Conservation (phyloP, 495 filamentous ascomycete species). For the Aspergillus bertholletiae region DNA sequence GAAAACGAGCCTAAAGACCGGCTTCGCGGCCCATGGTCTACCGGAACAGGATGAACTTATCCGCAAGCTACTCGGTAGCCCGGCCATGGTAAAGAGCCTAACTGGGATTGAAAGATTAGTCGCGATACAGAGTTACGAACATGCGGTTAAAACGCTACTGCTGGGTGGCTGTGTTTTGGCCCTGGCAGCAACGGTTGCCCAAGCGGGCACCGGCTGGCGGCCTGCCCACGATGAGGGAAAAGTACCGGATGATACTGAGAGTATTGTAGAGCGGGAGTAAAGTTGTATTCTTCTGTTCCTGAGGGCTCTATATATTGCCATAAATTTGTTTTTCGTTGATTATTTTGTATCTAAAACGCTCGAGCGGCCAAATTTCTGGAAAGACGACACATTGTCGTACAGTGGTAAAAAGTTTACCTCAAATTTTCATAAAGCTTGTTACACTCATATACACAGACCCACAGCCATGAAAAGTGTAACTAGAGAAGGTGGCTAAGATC, state of each 20-base stretch:
- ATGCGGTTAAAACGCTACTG: slow-evolving; percentile 56
- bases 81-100: slow-evolving; percentile 55
- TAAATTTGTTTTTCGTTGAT: too few relatives aligned
- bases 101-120: slow-evolving; percentile 50
- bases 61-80: slow-evolving; percentile 62
- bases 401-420: too few relatives aligned
- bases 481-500: too few relatives aligned
- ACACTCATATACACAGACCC: too few relatives aligned
- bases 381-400: too few relatives aligned
- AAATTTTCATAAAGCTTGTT: too few relatives aligned
- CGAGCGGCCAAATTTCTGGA: too few relatives aligned
- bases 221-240: slow-evolving; percentile 10
- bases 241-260: slow-evolving; percentile 4
- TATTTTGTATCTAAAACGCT: too few relatives aligned
- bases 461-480: too few relatives aligned
- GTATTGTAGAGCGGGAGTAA: too few relatives aligned
- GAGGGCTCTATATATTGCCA: too few relatives aligned
- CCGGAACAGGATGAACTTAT: slow-evolving; percentile 51
- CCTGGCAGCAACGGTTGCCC: slow-evolving; percentile 50
- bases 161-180: slow-evolving; percentile 52
- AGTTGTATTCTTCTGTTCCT: too few relatives aligned
- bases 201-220: slow-evolving; percentile 69
- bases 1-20: slow-evolving; percentile 47
- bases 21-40: slow-evolving; percentile 53
- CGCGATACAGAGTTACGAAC: slow-evolving; percentile 61